Conservation (phyloP, 257 asterid genomes). For the Rauvolfia tetraphylla region DNA sequence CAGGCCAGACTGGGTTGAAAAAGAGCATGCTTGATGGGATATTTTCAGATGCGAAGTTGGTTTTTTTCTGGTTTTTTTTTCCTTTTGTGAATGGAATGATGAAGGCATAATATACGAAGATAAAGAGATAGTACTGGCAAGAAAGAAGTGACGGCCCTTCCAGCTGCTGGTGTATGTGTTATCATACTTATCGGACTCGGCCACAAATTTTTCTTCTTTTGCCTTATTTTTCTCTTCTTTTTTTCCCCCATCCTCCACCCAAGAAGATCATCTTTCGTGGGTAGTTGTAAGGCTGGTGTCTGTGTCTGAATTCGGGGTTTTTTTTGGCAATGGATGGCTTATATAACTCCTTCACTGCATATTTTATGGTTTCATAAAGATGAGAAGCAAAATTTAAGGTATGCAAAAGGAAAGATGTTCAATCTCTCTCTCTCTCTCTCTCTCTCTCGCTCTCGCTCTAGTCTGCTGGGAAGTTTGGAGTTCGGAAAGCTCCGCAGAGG, state of each 20-base stretch:
- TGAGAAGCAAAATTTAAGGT: neutral
- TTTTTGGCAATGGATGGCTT: neutral
- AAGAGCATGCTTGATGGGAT: constrained; percentile 29
- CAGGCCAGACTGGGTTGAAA: constrained; percentile 46
- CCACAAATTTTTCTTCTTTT: neutral
- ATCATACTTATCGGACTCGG: constrained; percentile 2
- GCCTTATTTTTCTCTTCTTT: neutral
- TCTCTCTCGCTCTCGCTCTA: no score
- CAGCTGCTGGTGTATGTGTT: neutral
- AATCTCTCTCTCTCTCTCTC: neutral
- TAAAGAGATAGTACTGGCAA: constrained; percentile 9
- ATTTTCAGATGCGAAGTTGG: neutral
- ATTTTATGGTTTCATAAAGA: constrained; percentile 1
- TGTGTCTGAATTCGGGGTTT: neutral
- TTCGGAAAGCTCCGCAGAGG: no score
- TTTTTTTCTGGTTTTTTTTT: neutral
- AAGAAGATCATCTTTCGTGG: neutral
- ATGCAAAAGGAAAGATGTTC: neutral
- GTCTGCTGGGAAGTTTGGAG: no score
- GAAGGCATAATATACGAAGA: neutral
- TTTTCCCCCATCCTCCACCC: neutral
- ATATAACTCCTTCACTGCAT: constrained; percentile 12
- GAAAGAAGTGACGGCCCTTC: constrained; percentile 13
- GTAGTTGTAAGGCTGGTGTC: neutral
- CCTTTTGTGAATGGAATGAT: constrained; percentile 9